These are phyloP conservation scores for Physocladia obscura DNA, from an alignment of 192 early-diverging fungal species.

Conservation along the genomic window DNA sequence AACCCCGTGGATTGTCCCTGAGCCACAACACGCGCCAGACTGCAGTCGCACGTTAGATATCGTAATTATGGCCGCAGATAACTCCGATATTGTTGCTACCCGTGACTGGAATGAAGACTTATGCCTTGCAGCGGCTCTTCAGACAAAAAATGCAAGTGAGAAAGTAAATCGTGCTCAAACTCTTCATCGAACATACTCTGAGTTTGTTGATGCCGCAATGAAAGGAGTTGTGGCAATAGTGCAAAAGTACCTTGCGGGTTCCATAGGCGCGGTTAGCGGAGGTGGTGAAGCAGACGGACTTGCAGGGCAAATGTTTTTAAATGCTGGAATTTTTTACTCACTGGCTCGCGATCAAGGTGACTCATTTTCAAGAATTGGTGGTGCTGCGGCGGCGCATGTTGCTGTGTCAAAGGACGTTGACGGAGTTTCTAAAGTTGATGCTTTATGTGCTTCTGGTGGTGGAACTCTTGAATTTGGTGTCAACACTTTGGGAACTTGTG, in stretches of 20 bases:
- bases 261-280: constrained; percentile 56
- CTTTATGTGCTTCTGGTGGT: constrained; percentile 33
- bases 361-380: constrained; percentile 78
- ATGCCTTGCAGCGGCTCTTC: constrained; percentile 84
- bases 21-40: constrained; percentile 57
- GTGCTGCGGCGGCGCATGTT: constrained; percentile 86
- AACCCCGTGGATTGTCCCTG: constrained; percentile 80
- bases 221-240: constrained; percentile 82
- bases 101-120: constrained; percentile 99
- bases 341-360: constrained; percentile 87
- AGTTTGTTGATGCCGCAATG: constrained; percentile 90
- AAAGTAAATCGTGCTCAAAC: constrained; percentile 82
- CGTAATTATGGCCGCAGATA: constrained; percentile 57
- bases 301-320: constrained; percentile 68
- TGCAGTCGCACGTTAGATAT: constrained; percentile 64
- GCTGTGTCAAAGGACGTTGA: constrained; percentile 93
- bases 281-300: not conserved
- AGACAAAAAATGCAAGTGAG: constrained; percentile 72
- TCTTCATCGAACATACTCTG: constrained; percentile 79
- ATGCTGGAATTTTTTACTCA: constrained; percentile 96
- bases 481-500: constrained; percentile 83
- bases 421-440: constrained; percentile 70
- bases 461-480: constrained; percentile 76
- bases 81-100: constrained; percentile 51
- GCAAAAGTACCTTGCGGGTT: constrained; percentile 52